These are phyloP conservation scores for Leucaena leucocephala DNA, from an alignment of 306 rosid species.

Conservation along the genomic window DNA sequence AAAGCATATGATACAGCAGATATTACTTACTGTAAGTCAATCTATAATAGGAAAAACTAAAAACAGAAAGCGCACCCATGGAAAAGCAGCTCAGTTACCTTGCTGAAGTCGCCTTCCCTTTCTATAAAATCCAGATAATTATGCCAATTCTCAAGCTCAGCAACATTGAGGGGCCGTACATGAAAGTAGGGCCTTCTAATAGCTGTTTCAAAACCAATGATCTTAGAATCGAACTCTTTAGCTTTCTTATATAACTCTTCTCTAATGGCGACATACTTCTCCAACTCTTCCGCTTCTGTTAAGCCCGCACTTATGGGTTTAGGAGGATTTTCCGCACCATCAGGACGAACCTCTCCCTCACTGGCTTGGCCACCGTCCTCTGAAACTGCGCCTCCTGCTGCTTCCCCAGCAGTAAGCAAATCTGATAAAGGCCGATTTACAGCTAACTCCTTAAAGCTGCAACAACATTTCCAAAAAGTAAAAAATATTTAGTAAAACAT, in stretches of 20 bases:
- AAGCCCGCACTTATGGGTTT: slow-evolving; percentile 86
- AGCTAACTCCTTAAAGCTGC: slow-evolving; percentile 94
- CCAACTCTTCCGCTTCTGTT: slow-evolving; percentile 99
- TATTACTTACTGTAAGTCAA: slow-evolving; percentile 84
- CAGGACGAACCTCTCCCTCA: slow-evolving; percentile 72
- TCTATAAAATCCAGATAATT: slow-evolving; percentile 89
- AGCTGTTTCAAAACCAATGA: slow-evolving; percentile 98
- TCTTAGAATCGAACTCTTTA: slow-evolving; percentile 98
- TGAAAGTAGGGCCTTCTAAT: slow-evolving; percentile 99
- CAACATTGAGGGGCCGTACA: slow-evolving; percentile 87
- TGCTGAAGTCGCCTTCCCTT: slow-evolving; percentile 94
- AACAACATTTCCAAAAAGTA: slow-evolving; percentile 41
- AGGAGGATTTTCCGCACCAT: slow-evolving; percentile 57
- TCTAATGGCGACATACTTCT: slow-evolving; percentile 92
- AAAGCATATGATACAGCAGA: slow-evolving; percentile 76
- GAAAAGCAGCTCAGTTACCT: slow-evolving; percentile 71
- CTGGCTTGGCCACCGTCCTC: slow-evolving; percentile 53
- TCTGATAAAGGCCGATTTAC: slow-evolving; percentile 85
- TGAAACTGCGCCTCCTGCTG: slow-evolving; percentile 51
- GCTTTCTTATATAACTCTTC: slow-evolving; percentile 98
- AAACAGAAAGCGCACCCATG: slow-evolving; percentile 37
- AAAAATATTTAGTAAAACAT: background rate
- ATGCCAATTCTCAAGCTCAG: slow-evolving; percentile 99
- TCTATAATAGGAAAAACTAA: slow-evolving; percentile 49
- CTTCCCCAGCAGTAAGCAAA: slow-evolving; percentile 73